These are phyloP conservation scores for Termitomyces sp. DNA, from an alignment of 768 basidiomycete genomes.

Conservation along the genomic window DNA sequence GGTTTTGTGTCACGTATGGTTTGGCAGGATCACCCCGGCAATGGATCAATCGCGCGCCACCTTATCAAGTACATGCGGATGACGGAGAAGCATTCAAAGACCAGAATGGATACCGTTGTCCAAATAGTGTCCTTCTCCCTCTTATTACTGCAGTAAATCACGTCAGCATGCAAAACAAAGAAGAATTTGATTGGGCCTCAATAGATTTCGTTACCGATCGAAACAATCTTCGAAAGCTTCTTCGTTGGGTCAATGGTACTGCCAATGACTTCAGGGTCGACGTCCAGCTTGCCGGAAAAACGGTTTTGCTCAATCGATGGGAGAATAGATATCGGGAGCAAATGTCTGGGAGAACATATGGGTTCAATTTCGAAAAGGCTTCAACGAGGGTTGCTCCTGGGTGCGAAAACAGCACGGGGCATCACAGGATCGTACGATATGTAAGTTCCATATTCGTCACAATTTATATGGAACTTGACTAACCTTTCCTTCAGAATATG, in stretches of 20 bases:
- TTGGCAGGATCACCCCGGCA: conserved; percentile 42
- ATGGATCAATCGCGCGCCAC: conserved; percentile 44
- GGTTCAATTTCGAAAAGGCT: conserved; percentile 57
- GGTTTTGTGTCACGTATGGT: background rate
- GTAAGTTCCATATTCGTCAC: conserved; percentile 31
- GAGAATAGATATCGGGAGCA: conserved; percentile 31
- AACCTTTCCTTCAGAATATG: conserved; percentile 37
- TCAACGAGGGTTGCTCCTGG: conserved; percentile 42
- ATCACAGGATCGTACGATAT: conserved; percentile 60
- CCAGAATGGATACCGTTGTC: conserved; percentile 50
- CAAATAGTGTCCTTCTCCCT: conserved; percentile 38
- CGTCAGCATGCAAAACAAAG: conserved; percentile 24
- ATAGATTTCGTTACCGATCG: conserved; percentile 58
- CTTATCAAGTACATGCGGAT: conserved; percentile 53
- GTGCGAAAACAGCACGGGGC: conserved; percentile 47
- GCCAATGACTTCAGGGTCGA: conserved; percentile 63
- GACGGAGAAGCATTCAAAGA: conserved; percentile 44
- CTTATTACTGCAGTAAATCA: conserved; percentile 56
- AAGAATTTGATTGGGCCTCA: conserved; percentile 34
- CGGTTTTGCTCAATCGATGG: conserved; percentile 62
- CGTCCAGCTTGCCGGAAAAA: conserved; percentile 54
- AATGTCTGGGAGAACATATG: conserved; percentile 40
- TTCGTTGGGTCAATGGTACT: conserved; percentile 47
- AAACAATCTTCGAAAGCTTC: conserved; percentile 59
- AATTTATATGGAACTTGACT: background rate